Evolutionary conservation across 768 basidiomycete species (phyloP).

Genomic region (Termitomyces heimii): DNA sequence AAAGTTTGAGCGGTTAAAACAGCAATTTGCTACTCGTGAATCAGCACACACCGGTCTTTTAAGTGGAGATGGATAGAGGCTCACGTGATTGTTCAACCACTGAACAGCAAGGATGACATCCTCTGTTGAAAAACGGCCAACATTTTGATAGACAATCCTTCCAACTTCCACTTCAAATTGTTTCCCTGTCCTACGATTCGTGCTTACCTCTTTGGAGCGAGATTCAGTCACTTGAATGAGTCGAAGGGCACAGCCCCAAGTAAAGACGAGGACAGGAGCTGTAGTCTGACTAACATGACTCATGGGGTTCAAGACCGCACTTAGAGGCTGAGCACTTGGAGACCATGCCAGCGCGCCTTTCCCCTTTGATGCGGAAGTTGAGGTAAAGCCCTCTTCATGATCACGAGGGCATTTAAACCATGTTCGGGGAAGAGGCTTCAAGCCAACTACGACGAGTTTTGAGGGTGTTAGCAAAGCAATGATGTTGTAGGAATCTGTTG

Average conservation of each 20-base stretch:
- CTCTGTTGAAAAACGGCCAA: conserved; percentile 52
- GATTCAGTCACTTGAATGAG: conserved; percentile 65
- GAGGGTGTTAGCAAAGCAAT: conserved; percentile 84
- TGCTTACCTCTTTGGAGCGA: conserved; percentile 41
- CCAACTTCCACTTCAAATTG: conserved; percentile 54
- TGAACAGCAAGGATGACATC: conserved; percentile 68
- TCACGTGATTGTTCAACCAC: conserved; percentile 86
- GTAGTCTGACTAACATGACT: conserved; percentile 2
- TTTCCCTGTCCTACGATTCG: conserved; percentile 57
- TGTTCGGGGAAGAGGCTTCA: conserved; percentile 88
- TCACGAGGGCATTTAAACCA: conserved; percentile 77
- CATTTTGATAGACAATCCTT: conserved; percentile 56
- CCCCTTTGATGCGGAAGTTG: conserved; percentile 39
- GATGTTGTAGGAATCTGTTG: conserved; percentile 74
- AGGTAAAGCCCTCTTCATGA: conserved; percentile 35
- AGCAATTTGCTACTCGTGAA: conserved; percentile 56
- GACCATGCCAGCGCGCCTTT: conserved; percentile 79
- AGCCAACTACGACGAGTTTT: conserved; percentile 88
- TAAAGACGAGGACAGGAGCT: conserved; percentile 71
- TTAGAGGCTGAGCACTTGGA: conserved; percentile 44
- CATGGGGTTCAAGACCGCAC: conserved; percentile 16
- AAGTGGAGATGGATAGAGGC: conserved; percentile 30
- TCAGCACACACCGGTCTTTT: neutral
- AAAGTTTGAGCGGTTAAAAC: conserved; percentile 52
- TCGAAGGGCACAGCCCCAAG: conserved; percentile 71